A percentile compares a stretch with the other conserved stretches of the same genome.
Evolutionary conservation across 2,329 filamentous ascomycete species (phyloP).

Genomic region (Thelonectria rubi): DNA sequence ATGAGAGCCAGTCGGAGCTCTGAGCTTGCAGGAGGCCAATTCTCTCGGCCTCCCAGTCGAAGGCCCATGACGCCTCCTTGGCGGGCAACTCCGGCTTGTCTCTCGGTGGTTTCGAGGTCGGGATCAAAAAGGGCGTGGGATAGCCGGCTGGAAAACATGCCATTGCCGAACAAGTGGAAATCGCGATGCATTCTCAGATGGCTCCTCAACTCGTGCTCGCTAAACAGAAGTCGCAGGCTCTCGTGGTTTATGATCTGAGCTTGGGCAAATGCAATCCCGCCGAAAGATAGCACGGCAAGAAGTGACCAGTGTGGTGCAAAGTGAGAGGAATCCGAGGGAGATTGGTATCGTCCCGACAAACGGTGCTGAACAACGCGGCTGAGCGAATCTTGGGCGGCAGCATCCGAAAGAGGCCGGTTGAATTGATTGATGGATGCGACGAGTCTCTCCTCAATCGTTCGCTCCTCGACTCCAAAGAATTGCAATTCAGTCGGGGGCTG

Average conservation of each 20-base stretch:
- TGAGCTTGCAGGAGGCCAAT: slow-evolving; percentile 93
- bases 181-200: slow-evolving; percentile 80
- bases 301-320: slow-evolving; percentile 67
- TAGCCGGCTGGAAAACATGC: slow-evolving; percentile 81
- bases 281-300: slow-evolving; percentile 76
- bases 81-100: slow-evolving; percentile 72
- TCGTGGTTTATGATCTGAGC: slow-evolving; percentile 79
- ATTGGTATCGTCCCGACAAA: slow-evolving; percentile 46
- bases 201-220: slow-evolving; percentile 72
- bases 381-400: slow-evolving; percentile 48
- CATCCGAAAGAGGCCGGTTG: slow-evolving; percentile 45
- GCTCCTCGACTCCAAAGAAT: slow-evolving; percentile 59
- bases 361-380: slow-evolving; percentile 52
- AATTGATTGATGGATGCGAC: slow-evolving; percentile 60
- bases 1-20: slow-evolving; percentile 90
- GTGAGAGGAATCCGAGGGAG: slow-evolving; percentile 37
- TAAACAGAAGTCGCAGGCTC: slow-evolving; percentile 79
- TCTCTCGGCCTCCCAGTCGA: slow-evolving; percentile 80
- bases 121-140: slow-evolving; percentile 87
- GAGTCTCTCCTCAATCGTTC: slow-evolving; percentile 58
- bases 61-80: slow-evolving; percentile 81
- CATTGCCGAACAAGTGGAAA: slow-evolving; percentile 87
- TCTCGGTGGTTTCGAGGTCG: slow-evolving; percentile 81
- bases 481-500: slow-evolving; percentile 43
- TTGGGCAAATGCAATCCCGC: slow-evolving; percentile 77